Percentiles rank a stretch among this genome's conserved stretches.
Conservation (phyloP, 2,329 filamentous ascomycete species). For the Hymenoscyphus albidus region DNA sequence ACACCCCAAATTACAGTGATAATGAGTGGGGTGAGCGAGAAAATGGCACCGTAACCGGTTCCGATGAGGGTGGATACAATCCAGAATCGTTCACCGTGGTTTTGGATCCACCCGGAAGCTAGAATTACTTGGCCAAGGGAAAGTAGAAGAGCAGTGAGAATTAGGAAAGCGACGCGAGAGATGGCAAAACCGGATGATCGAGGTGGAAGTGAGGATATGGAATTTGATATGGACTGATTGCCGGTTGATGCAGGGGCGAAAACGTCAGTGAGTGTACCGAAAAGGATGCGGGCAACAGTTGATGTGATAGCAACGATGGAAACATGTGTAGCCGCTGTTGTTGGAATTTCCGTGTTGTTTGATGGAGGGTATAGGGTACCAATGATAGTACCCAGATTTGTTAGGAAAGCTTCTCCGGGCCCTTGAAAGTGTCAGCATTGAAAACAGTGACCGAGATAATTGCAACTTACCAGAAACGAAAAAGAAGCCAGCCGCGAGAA, state of each 20-base stretch:
- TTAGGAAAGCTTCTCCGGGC: conserved; percentile 96
- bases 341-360: conserved; percentile 40
- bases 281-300: conserved; percentile 84
- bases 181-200: conserved; percentile 48
- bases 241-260: conserved; percentile 61
- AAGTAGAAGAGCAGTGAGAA: conserved; percentile 70
- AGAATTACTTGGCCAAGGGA: conserved; percentile 74
- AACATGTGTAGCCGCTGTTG: conserved; percentile 76
- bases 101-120: conserved; percentile 70
- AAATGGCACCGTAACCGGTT: conserved; percentile 88
- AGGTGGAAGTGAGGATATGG: conserved; percentile 37
- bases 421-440: conserved; percentile 43
- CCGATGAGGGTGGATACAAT: conserved; percentile 80
- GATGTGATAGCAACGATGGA: conserved; percentile 88
- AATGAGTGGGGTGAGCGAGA: conserved; percentile 84
- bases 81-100: conserved; percentile 77
- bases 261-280: conserved; percentile 83
- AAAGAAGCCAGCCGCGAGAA: conserved; percentile 84
- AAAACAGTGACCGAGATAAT: not conserved
- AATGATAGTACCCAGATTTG: conserved; percentile 93
- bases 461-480: conserved; percentile 52
- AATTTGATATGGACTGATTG: conserved; percentile 28
- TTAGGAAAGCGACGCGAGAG: conserved; percentile 75
- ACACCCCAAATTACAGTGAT: conserved; percentile 98
- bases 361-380: conserved; percentile 70